These are phyloP conservation scores for Amoebophrya sp. DNA, from an alignment of 169 alveolate species.

Conservation along the genomic window DNA sequence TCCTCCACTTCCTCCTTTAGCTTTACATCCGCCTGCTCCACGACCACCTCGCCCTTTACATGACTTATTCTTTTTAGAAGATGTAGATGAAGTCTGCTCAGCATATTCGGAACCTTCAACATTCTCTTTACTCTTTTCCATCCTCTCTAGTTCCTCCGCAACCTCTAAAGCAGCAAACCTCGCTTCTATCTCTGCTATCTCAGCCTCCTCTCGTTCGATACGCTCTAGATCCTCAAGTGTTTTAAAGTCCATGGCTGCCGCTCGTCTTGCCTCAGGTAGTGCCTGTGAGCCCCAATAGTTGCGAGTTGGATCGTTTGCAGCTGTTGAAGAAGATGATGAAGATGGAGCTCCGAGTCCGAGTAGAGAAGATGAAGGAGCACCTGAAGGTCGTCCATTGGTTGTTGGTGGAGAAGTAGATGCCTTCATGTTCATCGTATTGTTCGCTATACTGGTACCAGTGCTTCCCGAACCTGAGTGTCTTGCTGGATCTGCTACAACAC, in stretches of 20 bases:
- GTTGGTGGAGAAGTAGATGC: too few relatives aligned
- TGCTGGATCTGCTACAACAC: too few relatives aligned
- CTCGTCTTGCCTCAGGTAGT: neutral
- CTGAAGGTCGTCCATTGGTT: too few relatives aligned
- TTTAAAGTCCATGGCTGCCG: neutral
- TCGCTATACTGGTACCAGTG: too few relatives aligned
- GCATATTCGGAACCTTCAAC: neutral
- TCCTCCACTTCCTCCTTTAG: neutral
- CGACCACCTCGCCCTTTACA: neutral
- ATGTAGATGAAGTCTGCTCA: neutral
- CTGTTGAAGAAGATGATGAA: neutral
- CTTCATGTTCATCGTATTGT: too few relatives aligned
- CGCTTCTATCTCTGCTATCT: neutral
- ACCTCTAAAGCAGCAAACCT: neutral
- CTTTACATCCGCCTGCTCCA: neutral
- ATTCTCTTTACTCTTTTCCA: neutral
- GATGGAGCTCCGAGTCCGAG: too few relatives aligned
- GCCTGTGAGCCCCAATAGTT: neutral
- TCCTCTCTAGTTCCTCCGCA: neutral
- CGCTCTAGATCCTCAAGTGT: neutral
- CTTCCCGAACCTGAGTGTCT: too few relatives aligned
- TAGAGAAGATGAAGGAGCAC: too few relatives aligned
- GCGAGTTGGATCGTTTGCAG: neutral
- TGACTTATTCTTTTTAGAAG: too few relatives aligned
- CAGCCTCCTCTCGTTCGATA: neutral